These are phyloP conservation scores for Nicotiana undulata DNA, from an alignment of 257 asterid species.

Conservation along the genomic window DNA sequence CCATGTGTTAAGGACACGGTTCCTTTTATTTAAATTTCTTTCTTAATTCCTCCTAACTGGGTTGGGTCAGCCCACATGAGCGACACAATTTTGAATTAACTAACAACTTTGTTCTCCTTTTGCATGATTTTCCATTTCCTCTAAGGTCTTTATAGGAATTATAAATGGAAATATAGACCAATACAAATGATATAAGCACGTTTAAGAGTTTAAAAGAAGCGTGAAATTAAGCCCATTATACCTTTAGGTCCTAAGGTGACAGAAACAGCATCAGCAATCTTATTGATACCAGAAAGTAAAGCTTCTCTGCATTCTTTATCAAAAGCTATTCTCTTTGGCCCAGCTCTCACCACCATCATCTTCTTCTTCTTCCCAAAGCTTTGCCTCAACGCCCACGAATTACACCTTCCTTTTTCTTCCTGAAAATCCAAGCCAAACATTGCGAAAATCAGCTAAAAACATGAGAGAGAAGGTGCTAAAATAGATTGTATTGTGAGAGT, in stretches of 20 bases:
- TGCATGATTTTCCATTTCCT: neutral
- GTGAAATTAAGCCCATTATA: neutral
- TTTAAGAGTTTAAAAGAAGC: neutral
- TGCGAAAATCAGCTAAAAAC: neutral
- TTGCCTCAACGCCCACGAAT: neutral
- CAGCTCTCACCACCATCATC: slow-evolving; percentile 55
- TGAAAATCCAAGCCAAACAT: neutral
- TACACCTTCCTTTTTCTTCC: neutral
- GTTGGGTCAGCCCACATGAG: neutral
- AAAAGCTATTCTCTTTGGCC: slow-evolving; percentile 71
- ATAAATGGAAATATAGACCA: neutral
- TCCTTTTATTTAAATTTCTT: neutral
- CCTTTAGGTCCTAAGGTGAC: slow-evolving; percentile 95
- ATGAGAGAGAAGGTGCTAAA: neutral
- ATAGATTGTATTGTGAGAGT: slow-evolving; percentile 1
- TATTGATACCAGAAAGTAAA: slow-evolving; percentile 77
- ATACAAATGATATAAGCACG: neutral
- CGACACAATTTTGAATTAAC: neutral
- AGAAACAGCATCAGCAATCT: slow-evolving; percentile 95
- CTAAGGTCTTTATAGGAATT: neutral
- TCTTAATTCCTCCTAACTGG: neutral
- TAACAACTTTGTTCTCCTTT: neutral
- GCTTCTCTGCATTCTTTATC: slow-evolving; percentile 67
- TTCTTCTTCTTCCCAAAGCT: slow-evolving; percentile 11
- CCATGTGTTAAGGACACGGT: neutral